These are phyloP conservation scores for Aspergillus ochraceus DNA, from an alignment of 2,329 filamentous ascomycete species.

Conservation along the genomic window DNA sequence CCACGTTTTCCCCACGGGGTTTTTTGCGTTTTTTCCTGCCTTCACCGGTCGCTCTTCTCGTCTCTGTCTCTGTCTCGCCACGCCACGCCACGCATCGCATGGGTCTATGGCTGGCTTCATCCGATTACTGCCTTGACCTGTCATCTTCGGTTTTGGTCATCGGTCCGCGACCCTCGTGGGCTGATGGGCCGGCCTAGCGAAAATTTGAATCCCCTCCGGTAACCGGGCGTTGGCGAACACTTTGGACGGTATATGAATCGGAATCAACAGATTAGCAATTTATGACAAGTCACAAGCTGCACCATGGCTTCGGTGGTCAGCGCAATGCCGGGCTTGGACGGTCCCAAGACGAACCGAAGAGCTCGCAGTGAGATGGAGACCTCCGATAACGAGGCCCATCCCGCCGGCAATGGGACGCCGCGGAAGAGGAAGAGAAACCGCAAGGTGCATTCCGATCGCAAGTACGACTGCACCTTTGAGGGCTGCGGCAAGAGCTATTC, in stretches of 20 bases:
- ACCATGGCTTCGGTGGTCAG: conserved; percentile 24
- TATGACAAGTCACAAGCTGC: neutral
- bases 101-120: neutral
- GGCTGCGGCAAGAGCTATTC: conserved; percentile 97
- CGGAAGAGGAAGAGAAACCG: conserved; percentile 36
- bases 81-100: neutral
- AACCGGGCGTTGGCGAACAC: neutral
- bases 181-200: neutral
- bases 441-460: conserved; percentile 49
- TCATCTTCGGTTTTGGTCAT: neutral
- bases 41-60: neutral
- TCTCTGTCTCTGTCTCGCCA: no score
- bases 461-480: conserved; percentile 78
- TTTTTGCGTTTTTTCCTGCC: neutral
- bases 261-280: neutral
- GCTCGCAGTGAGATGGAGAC: conserved; percentile 9
- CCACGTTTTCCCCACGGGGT: neutral
- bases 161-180: neutral
- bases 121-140: neutral
- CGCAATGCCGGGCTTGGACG: conserved; percentile 20
- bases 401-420: conserved; percentile 9
- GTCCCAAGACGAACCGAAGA: conserved; percentile 9
- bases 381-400: conserved; percentile 16
- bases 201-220: neutral
- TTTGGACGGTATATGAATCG: neutral